Evolutionary conservation across 345 rosid genomes (phyloP).

Genomic region (Boechera stricta): DNA sequence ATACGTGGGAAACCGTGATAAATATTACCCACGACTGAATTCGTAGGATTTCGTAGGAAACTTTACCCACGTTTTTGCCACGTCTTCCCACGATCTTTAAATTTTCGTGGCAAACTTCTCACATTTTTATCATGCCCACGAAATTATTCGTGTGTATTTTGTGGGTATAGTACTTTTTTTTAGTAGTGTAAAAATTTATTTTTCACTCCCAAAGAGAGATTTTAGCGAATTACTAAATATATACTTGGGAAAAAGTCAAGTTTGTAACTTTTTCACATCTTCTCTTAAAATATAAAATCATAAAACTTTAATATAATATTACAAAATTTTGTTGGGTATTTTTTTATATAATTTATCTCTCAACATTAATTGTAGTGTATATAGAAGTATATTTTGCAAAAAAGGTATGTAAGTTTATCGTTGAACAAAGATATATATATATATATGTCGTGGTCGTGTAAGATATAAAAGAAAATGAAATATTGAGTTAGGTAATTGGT

Average conservation of each 20-base stretch:
- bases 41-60: no score
- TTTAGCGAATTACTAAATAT: not conserved
- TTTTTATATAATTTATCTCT: not conserved
- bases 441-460: not conserved
- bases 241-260: not conserved
- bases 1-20: no score
- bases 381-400: not conserved
- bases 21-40: no score
- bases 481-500: not conserved
- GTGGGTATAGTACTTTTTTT: no score
- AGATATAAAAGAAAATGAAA: not conserved
- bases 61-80: no score
- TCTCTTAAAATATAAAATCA: not conserved
- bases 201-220: not conserved
- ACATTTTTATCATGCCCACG: no score
- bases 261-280: not conserved
- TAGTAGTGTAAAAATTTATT: not conserved
- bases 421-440: not conserved
- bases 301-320: not conserved
- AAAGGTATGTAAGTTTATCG: not conserved
- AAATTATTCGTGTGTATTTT: no score
- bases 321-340: no score
- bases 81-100: no score
- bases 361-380: not conserved
- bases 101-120: no score